A percentile compares a stretch with the other conserved stretches of the same genome.
Conservation (phyloP, 805 yeast species). For the Wickerhamomyces xylosicus region DNA sequence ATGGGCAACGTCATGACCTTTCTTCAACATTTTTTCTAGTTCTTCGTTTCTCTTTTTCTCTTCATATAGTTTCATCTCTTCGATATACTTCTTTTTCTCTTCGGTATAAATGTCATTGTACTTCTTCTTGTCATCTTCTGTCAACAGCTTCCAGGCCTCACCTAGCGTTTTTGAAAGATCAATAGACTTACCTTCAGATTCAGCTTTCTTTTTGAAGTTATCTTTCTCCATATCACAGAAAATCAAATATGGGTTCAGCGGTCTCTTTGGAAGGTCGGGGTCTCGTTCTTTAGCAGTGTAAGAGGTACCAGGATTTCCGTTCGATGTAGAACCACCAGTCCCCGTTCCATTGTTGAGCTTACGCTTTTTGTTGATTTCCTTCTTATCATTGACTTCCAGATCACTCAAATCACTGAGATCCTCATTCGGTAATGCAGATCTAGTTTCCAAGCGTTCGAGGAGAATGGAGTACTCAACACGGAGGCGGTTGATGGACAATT, state of each 20-base stretch:
- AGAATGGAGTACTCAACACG: constrained; percentile 77
- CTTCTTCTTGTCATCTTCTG: constrained; percentile 59
- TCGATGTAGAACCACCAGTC: background rate
- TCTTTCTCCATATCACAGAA: constrained; percentile 86
- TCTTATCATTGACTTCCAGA: constrained; percentile 11
- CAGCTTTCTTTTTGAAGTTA: constrained; percentile 47
- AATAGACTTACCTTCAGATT: constrained; percentile 38
- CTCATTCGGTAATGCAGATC: constrained; percentile 23
- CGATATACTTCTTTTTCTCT: constrained; percentile 65
- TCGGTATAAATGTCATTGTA: constrained; percentile 68
- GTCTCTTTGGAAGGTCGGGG: constrained; percentile 81
- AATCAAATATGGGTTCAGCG: constrained; percentile 80
- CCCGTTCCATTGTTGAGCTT: constrained; percentile 4
- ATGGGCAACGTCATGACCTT: background rate
- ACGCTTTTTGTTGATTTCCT: constrained; percentile 16
- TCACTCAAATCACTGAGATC: constrained; percentile 4
- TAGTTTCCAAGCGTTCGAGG: constrained; percentile 66
- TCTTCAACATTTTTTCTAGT: background rate
- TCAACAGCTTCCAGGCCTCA: constrained; percentile 75
- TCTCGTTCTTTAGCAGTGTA: constrained; percentile 38
- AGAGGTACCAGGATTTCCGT: constrained; percentile 8
- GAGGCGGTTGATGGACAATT: constrained; percentile 63
- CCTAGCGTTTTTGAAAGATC: constrained; percentile 75
- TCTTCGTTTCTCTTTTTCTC: constrained; percentile 4
- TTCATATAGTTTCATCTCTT: constrained; percentile 54